A percentile compares a stretch with the other conserved stretches of the same genome.
These are phyloP conservation scores for Sclerotinia minor DNA, from an alignment of 2,329 filamentous ascomycete species.

Conservation along the genomic window DNA sequence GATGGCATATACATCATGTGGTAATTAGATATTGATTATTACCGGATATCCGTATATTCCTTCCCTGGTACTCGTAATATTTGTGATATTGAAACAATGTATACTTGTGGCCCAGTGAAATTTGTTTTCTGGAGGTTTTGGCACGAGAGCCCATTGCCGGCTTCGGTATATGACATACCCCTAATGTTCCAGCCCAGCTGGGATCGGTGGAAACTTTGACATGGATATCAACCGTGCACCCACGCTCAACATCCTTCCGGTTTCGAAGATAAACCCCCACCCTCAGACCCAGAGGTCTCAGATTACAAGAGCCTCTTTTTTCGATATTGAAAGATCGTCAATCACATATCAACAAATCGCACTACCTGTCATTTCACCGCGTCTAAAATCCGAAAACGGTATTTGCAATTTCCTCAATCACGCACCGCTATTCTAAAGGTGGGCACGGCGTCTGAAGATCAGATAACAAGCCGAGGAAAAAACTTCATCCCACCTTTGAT, in stretches of 20 bases:
- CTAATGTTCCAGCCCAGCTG: neutral
- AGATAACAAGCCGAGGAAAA: neutral
- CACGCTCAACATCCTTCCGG: neutral
- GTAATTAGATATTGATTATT: no score
- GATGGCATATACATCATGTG: no score
- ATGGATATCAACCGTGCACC: neutral
- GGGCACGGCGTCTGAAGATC: neutral
- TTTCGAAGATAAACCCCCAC: neutral
- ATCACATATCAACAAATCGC: neutral
- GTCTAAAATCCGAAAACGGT: neutral
- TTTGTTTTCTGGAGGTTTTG: no score
- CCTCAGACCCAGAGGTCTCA: neutral
- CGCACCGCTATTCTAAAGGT: neutral
- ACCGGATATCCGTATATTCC: no score
- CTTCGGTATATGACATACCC: no score
- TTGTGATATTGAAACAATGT: no score
- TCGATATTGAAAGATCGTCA: neutral
- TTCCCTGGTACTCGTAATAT: no score
- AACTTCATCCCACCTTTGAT: neutral
- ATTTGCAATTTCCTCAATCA: neutral
- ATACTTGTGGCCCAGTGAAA: no score
- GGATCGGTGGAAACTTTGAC: neutral
- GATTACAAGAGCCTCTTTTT: neutral
- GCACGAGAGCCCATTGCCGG: no score
- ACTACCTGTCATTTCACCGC: neutral